A percentile compares a stretch with the other conserved stretches of the same genome.
phyloP scores from a whole-genome alignment of 2,329 filamentous ascomycete species.

The Harringtonia aguacate region DNA sequence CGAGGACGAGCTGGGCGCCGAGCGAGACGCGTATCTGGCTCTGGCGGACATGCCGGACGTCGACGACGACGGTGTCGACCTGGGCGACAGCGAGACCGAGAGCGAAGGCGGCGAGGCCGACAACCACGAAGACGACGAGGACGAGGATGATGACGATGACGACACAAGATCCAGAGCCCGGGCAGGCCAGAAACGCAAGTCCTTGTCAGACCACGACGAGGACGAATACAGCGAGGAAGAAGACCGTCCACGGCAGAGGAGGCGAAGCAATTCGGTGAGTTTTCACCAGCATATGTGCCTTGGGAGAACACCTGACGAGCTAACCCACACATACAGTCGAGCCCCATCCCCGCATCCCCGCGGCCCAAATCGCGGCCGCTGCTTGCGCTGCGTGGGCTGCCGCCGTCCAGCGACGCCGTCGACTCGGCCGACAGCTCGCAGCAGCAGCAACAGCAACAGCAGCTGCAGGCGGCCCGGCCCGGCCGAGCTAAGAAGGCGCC shows the following conservation, averaged over 20 bases:
- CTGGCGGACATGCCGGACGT: slow-evolving; percentile 84
- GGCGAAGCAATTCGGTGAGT: slow-evolving; percentile 79
- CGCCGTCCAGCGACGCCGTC: slow-evolving; percentile 38
- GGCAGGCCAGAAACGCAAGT: slow-evolving; percentile 50
- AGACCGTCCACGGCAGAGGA: slow-evolving; percentile 65
- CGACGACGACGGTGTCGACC: slow-evolving; percentile 52
- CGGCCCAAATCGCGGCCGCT: slow-evolving; percentile 51
- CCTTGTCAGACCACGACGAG: slow-evolving; percentile 61
- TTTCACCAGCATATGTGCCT: slow-evolving; percentile 9
- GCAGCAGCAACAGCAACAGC: slow-evolving; percentile 30
- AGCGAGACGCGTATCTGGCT: slow-evolving; percentile 76
- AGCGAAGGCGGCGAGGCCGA: slow-evolving; percentile 58
- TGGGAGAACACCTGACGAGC: neutral
- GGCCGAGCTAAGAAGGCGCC: slow-evolving; percentile 25
- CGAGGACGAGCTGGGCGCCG: slow-evolving; percentile 62
- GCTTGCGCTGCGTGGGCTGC: slow-evolving; percentile 39
- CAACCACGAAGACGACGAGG: slow-evolving; percentile 49
- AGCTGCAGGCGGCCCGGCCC: neutral
- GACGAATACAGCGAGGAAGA: slow-evolving; percentile 65
- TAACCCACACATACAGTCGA: slow-evolving; percentile 39
- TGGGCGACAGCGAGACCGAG: slow-evolving; percentile 46
- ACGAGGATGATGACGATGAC: slow-evolving; percentile 35
- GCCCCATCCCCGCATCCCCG: slow-evolving; percentile 55
- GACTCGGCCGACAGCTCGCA: slow-evolving; percentile 49
- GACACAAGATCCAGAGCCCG: neutral